Percentiles rank a stretch among this genome's conserved stretches.
phyloP scores from a whole-genome alignment of 495 filamentous ascomycete species.

The Talaromyces ruber region DNA sequence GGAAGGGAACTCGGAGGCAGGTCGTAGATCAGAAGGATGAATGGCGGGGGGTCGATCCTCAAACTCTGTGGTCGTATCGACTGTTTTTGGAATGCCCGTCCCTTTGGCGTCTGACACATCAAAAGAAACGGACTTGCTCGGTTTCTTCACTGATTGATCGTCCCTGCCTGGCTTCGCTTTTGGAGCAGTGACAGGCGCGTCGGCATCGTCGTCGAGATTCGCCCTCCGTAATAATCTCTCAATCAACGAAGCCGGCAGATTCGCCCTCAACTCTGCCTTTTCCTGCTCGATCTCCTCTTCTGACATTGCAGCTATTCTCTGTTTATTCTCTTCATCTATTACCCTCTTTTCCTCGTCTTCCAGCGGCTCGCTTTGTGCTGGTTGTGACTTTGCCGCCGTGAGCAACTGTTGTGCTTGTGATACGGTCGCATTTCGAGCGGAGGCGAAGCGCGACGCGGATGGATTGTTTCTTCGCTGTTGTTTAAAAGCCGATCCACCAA shows the following conservation, averaged over 20 bases:
- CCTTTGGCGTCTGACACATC: slow-evolving; percentile 6
- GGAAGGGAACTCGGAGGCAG: slow-evolving; percentile 31
- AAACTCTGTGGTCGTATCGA: slow-evolving; percentile 16
- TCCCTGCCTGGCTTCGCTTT: not conserved
- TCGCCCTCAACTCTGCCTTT: slow-evolving; percentile 60
- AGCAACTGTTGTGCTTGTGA: not conserved
- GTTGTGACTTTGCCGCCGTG: not conserved
- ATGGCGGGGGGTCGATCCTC: slow-evolving; percentile 28
- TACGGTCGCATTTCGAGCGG: not conserved
- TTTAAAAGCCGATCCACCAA: slow-evolving; percentile 67
- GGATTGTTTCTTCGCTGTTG: slow-evolving; percentile 34
- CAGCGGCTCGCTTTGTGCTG: slow-evolving; percentile 7
- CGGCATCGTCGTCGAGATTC: slow-evolving; percentile 58
- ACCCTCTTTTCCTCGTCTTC: slow-evolving; percentile 50
- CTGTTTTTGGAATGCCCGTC: slow-evolving; percentile 5
- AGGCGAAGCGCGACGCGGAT: not conserved
- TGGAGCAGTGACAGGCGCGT: not conserved
- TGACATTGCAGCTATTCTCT: slow-evolving; percentile 71
- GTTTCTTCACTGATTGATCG: not conserved
- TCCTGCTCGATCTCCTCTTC: slow-evolving; percentile 70
- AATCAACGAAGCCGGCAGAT: slow-evolving; percentile 61
- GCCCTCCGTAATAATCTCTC: slow-evolving; percentile 70
- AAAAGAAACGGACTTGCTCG: slow-evolving; percentile 26
- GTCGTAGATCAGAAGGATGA: slow-evolving; percentile 29
- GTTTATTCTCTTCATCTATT: slow-evolving; percentile 77